Evolutionary conservation across 176 grass and related monocot species (phyloP).

Genomic region (Typha latifolia): DNA sequence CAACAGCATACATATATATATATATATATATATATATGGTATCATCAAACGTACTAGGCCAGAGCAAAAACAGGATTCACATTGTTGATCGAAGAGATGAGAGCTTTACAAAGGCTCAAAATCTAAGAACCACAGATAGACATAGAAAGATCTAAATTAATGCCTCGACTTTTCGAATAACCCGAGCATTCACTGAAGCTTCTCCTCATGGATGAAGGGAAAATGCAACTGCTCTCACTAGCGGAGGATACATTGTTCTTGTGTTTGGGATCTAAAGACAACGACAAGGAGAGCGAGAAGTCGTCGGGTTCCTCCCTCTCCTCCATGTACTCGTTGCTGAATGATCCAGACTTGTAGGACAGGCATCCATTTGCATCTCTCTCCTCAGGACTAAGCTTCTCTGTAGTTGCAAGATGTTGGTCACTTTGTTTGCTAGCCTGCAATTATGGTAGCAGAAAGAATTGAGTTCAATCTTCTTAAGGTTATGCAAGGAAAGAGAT

Average conservation of each 20-base stretch:
- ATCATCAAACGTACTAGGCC: not conserved
- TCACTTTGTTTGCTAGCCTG: conserved; percentile 35
- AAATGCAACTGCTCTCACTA: conserved; percentile 54
- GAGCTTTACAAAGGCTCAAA: not conserved
- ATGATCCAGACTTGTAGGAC: not conserved
- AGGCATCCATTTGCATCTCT: conserved; percentile 1
- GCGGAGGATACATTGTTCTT: conserved; percentile 13
- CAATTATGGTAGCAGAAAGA: conserved; percentile 9
- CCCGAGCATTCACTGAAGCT: conserved; percentile 49
- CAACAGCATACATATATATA: not conserved
- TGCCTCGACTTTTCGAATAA: conserved; percentile 17
- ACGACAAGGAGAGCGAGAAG: conserved; percentile 51
- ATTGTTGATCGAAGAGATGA: not conserved
- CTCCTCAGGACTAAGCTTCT: conserved; percentile 11
- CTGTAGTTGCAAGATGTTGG: conserved; percentile 1
- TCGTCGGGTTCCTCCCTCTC: conserved; percentile 8
- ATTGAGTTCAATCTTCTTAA: not conserved
- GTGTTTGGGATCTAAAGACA: conserved; percentile 30
- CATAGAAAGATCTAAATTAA: conserved; percentile 85
- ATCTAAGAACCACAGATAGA: conserved; percentile 32
- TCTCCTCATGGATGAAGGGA: conserved; percentile 33
- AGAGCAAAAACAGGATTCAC: not conserved
- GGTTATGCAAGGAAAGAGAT: no score
- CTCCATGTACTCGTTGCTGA: conserved; percentile 6
- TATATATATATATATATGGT: no score